Conservation (phyloP, 495 filamentous ascomycete genomes). For the Lophiostoma macrostomum region DNA sequence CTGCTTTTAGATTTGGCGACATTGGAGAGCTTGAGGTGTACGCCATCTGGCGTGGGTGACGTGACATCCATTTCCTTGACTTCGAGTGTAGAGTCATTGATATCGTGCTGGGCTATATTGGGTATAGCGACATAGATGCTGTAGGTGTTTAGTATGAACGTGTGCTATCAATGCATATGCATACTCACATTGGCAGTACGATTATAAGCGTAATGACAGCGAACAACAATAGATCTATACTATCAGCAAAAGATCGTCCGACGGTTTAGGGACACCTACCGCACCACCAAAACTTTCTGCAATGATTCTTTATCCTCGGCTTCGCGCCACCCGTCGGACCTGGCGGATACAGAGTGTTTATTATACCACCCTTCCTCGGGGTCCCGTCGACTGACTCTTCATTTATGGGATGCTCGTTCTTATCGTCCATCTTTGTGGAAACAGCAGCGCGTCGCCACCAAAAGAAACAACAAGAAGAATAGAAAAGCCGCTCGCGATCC, state of each 20-base stretch:
- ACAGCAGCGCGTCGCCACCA: constrained; percentile 5
- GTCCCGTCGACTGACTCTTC: background rate
- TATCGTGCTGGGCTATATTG: constrained; percentile 64
- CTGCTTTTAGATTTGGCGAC: constrained; percentile 47
- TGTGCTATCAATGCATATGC: background rate
- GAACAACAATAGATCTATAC: constrained; percentile 59
- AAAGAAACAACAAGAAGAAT: too few species aligned
- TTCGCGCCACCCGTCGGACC: constrained; percentile 41
- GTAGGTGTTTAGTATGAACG: constrained; percentile 25
- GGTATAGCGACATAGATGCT: constrained; percentile 74
- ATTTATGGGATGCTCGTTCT: constrained; percentile 7
- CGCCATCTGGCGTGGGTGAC: constrained; percentile 54
- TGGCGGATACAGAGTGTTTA: constrained; percentile 29
- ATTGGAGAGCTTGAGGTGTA: constrained; percentile 54
- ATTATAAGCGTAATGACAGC: constrained; percentile 55
- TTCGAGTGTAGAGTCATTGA: constrained; percentile 61
- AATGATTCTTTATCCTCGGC: constrained; percentile 46
- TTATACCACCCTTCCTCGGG: constrained; percentile 22
- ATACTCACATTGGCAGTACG: constrained; percentile 64
- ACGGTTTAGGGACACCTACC: constrained; percentile 3
- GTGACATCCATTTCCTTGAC: constrained; percentile 58
- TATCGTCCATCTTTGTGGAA: constrained; percentile 18
- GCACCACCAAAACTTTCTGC: constrained; percentile 69
- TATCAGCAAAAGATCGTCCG: background rate
- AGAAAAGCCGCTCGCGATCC: too few species aligned